Evolutionary conservation across 768 basidiomycete species (phyloP).

Genomic region (Pleurotus eryngii): DNA sequence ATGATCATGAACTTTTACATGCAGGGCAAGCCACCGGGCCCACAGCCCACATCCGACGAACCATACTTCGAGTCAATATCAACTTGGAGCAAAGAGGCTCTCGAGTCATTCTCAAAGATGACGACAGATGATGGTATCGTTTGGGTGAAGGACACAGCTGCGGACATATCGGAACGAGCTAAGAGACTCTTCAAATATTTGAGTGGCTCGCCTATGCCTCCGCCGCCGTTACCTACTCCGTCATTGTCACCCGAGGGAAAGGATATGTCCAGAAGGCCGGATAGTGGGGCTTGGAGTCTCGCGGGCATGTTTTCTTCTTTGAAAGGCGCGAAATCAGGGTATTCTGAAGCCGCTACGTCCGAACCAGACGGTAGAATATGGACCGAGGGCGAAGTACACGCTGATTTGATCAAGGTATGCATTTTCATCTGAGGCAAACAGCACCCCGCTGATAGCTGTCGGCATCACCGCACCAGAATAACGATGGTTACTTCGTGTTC

Average conservation of each 20-base stretch:
- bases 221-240: conserved; percentile 25
- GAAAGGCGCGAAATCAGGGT: conserved; percentile 34
- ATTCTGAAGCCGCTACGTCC: conserved; percentile 22
- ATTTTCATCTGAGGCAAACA: conserved; percentile 1
- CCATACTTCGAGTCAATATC: conserved; percentile 42
- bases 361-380: conserved; percentile 41
- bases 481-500: conserved; percentile 74
- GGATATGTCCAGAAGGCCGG: conserved; percentile 26
- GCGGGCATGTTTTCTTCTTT: conserved; percentile 71
- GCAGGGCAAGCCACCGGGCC: conserved; percentile 52
- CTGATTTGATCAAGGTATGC: conserved; percentile 69
- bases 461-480: conserved; percentile 44
- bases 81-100: conserved; percentile 40
- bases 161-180: conserved; percentile 42
- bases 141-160: conserved; percentile 41
- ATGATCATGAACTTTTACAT: conserved; percentile 84
- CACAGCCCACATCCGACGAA: conserved; percentile 30
- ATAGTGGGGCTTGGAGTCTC: conserved; percentile 48
- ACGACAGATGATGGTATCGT: conserved; percentile 52
- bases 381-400: conserved; percentile 81
- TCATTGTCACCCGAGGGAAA: conserved; percentile 25
- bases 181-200: conserved; percentile 69
- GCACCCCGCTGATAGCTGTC: conserved; percentile 7
- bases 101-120: conserved; percentile 41
- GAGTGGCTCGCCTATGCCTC: conserved; percentile 54